phyloP scores from a whole-genome alignment of 768 basidiomycete species.

The Mycena polygramma region DNA sequence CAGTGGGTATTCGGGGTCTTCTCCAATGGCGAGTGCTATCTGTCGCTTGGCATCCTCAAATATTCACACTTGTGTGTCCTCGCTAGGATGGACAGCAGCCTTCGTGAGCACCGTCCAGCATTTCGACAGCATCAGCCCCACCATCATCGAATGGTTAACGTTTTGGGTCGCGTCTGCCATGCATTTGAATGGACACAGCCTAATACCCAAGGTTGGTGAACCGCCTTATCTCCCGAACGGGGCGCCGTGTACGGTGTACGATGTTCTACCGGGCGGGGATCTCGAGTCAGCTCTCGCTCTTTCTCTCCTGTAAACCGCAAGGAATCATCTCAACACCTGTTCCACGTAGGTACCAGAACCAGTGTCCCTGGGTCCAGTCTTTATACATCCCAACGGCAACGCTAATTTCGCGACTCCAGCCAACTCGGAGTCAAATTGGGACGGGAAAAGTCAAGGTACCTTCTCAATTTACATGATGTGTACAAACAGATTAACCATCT shows the following conservation, averaged over 20 bases:
- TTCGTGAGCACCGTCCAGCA: constrained; percentile 63
- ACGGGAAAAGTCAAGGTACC: constrained; percentile 56
- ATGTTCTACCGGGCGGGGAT: constrained; percentile 42
- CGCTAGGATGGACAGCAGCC: constrained; percentile 64
- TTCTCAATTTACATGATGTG: constrained; percentile 13
- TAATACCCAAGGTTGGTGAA: constrained; percentile 57
- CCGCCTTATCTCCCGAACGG: constrained; percentile 36
- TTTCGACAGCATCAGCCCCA: constrained; percentile 57
- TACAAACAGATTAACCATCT: constrained; percentile 23
- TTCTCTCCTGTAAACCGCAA: constrained; percentile 31
- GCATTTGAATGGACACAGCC: constrained; percentile 50
- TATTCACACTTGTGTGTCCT: not conserved
- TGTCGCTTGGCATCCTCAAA: not conserved
- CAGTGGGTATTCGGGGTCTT: constrained; percentile 75
- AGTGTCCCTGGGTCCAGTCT: constrained; percentile 45
- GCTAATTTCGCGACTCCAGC: constrained; percentile 44
- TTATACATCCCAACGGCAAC: constrained; percentile 42
- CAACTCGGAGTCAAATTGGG: constrained; percentile 60
- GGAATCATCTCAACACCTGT: constrained; percentile 26
- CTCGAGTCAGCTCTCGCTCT: constrained; percentile 46
- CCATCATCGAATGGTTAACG: constrained; percentile 62
- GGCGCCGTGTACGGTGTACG: constrained; percentile 47
- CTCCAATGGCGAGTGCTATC: constrained; percentile 58
- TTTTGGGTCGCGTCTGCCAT: constrained; percentile 72
- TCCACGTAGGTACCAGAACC: constrained; percentile 59